A percentile compares a stretch with the other conserved stretches of the same genome.
These are phyloP conservation scores for Colletotrichum sp. DNA, from an alignment of 2,329 filamentous ascomycete genomes.

Conservation along the genomic window DNA sequence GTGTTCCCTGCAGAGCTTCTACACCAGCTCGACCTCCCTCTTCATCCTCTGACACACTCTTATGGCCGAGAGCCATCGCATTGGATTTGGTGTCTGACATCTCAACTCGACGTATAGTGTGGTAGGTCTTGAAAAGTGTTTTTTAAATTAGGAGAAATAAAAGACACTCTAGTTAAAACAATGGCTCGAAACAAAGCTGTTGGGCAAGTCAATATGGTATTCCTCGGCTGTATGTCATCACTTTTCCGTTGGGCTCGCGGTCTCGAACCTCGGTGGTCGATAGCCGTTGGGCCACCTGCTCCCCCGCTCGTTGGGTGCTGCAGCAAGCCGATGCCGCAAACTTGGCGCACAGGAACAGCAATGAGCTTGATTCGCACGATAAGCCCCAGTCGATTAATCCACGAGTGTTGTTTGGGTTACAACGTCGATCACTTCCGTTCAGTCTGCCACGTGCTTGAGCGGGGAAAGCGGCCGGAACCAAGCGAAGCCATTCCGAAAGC, in stretches of 20 bases:
- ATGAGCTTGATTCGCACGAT: conserved; percentile 10
- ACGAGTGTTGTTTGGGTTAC: neutral
- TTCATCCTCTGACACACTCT: neutral
- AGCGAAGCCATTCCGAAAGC: neutral
- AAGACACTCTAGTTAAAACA: neutral
- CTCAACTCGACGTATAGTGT: neutral
- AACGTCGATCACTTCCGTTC: neutral
- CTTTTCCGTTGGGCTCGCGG: neutral
- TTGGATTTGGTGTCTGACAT: neutral
- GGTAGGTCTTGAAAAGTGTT: neutral
- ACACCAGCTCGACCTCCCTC: neutral
- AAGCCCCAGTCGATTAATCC: neutral
- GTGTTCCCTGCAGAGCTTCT: neutral
- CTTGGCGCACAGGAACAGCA: neutral
- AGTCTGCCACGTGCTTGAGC: neutral
- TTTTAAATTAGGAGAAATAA: neutral
- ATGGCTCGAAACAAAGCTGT: neutral
- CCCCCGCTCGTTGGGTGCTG: neutral
- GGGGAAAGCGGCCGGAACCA: neutral
- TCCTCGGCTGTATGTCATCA: neutral
- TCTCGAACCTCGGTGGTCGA: neutral
- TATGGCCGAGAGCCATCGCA: neutral
- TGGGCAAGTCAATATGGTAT: neutral
- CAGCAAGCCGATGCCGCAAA: neutral
- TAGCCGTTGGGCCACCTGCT: neutral